Conservation (phyloP, 75 land plant genomes). For the Pinus albicaulis region DNA sequence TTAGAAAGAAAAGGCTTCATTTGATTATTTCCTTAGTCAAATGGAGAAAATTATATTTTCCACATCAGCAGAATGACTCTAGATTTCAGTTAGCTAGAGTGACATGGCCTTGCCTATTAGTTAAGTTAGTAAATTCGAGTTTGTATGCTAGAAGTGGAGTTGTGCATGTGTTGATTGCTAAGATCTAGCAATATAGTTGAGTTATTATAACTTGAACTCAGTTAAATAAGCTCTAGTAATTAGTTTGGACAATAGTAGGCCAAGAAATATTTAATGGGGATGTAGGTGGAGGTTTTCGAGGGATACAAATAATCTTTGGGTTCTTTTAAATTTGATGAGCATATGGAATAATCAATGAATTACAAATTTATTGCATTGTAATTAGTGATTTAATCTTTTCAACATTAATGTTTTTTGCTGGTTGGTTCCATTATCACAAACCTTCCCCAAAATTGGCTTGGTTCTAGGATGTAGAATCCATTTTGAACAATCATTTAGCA, state of each 20-base stretch:
- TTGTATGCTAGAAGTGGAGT: too few relatives aligned
- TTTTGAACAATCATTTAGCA: not conserved
- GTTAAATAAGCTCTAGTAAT: not conserved
- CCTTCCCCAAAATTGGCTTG: not conserved
- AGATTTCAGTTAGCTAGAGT: too few relatives aligned
- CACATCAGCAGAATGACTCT: too few relatives aligned
- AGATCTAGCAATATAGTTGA: too few relatives aligned
- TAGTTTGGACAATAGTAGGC: constrained; percentile 21
- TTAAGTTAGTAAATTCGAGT: too few relatives aligned
- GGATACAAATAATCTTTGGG: constrained; percentile 18
- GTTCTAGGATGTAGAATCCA: constrained; percentile 1
- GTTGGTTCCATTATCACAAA: not conserved
- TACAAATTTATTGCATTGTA: not conserved
- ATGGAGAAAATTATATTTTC: too few relatives aligned
- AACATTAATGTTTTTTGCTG: not conserved
- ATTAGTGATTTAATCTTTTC: constrained; percentile 1
- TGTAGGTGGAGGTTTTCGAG: constrained; percentile 20
- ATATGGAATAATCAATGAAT: not conserved
- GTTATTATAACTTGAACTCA: too few relatives aligned
- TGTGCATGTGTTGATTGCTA: too few relatives aligned
- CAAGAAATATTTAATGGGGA: constrained; percentile 19
- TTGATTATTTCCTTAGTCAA: too few relatives aligned
- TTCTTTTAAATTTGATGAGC: constrained; percentile 13
- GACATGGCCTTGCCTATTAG: too few relatives aligned
- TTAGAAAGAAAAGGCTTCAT: too few relatives aligned